Evolutionary conservation across 2,329 filamentous ascomycete species (phyloP).

Genomic region (Penicillium occitanis): DNA sequence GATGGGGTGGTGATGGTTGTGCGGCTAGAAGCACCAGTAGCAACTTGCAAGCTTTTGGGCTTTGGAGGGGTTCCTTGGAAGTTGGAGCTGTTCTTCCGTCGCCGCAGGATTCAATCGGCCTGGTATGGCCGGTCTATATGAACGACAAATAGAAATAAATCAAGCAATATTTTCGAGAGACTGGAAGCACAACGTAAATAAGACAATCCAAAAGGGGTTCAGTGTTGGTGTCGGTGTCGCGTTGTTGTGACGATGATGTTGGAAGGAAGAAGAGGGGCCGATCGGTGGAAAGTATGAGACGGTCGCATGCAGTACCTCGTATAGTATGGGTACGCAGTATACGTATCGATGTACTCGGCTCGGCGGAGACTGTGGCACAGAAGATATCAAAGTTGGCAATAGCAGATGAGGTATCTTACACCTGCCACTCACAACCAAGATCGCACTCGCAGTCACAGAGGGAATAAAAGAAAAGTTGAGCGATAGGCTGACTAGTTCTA

Average conservation of each 20-base stretch:
- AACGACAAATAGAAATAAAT: not conserved
- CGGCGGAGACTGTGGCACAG: not conserved
- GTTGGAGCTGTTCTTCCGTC: constrained; percentile 8
- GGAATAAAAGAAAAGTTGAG: not conserved
- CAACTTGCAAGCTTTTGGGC: constrained; percentile 12
- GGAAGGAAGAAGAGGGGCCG: constrained; percentile 8
- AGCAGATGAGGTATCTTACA: not conserved
- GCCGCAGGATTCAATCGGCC: not conserved
- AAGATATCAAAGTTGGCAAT: not conserved
- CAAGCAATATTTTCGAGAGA: not conserved
- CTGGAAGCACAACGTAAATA: not conserved
- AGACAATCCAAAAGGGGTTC: not conserved
- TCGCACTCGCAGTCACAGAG: not conserved
- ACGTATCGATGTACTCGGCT: not conserved
- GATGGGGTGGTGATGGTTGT: not conserved
- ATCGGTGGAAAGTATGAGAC: constrained; percentile 6
- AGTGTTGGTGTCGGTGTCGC: not conserved
- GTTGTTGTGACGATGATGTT: not conserved
- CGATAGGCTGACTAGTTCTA: not conserved
- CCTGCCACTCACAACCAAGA: not conserved
- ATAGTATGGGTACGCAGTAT: not conserved
- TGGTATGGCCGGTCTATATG: not conserved
- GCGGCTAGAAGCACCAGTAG: constrained; percentile 1
- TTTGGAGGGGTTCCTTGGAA: constrained; percentile 13
- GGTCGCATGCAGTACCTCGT: not conserved